Evolutionary conservation across 2,329 filamentous ascomycete genomes (phyloP).

Genomic region (Boeremia lycopersici): DNA sequence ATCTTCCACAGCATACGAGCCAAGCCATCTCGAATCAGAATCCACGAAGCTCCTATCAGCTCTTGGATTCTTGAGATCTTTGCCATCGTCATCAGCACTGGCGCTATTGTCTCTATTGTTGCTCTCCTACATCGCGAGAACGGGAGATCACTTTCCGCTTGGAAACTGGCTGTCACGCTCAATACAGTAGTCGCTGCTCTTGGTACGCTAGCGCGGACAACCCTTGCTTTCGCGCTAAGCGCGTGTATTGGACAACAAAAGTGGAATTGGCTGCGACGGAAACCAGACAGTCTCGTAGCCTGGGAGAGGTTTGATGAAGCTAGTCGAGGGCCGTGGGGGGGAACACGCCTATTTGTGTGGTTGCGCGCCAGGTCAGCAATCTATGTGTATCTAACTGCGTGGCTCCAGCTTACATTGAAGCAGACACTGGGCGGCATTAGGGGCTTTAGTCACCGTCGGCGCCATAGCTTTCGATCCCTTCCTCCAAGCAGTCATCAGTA

Average conservation of each 20-base stretch:
- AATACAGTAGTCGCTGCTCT: constrained; percentile 17
- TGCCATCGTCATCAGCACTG: not conserved
- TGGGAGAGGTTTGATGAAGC: constrained; percentile 24
- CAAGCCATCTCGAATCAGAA: not conserved
- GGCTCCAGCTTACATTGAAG: not conserved
- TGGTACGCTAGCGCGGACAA: constrained; percentile 16
- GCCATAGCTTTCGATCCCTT: constrained; percentile 18
- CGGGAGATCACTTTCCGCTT: constrained; percentile 6
- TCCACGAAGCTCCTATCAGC: not conserved
- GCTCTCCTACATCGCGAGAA: constrained; percentile 9
- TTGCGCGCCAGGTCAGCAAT: constrained; percentile 7
- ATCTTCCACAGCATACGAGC: constrained; percentile 1
- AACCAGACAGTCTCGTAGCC: not conserved
- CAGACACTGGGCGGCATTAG: constrained; percentile 17
- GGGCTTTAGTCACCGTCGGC: constrained; percentile 9
- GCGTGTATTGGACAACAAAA: constrained; percentile 23
- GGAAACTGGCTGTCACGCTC: constrained; percentile 12
- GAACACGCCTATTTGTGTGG: constrained; percentile 15
- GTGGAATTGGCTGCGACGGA: constrained; percentile 17
- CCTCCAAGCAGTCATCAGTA: constrained; percentile 10
- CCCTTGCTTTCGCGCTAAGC: constrained; percentile 19
- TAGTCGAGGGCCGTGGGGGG: constrained; percentile 20
- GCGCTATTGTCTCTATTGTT: constrained; percentile 7
- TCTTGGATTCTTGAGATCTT: constrained; percentile 10
- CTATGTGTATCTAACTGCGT: no score